A percentile compares a stretch with the other conserved stretches of the same genome.
Evolutionary conservation across 2,329 filamentous ascomycete genomes (phyloP).

Genomic region (Aspergillus terreus): DNA sequence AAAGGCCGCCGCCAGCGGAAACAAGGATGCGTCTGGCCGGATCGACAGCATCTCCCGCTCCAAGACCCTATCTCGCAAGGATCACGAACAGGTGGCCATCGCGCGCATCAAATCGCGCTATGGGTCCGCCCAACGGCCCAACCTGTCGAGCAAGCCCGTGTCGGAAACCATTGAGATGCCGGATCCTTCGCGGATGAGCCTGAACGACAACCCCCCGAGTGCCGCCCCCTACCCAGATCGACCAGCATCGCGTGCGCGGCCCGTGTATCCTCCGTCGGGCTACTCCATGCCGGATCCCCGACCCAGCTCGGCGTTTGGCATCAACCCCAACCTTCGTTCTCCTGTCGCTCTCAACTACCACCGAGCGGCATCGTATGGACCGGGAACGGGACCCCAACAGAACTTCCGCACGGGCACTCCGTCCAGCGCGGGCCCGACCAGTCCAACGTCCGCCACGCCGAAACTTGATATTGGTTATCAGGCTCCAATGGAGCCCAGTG

Average conservation of each 20-base stretch:
- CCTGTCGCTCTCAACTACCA: conserved; percentile 32
- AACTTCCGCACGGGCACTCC: conserved; percentile 33
- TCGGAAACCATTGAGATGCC: conserved; percentile 47
- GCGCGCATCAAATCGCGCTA: conserved; percentile 80
- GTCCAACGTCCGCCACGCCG: conserved; percentile 30
- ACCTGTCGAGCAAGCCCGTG: conserved; percentile 36
- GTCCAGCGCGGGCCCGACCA: conserved; percentile 25
- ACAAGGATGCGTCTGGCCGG: conserved; percentile 77
- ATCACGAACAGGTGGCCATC: conserved; percentile 90
- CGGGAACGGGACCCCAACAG: conserved; percentile 31
- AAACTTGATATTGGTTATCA: conserved; percentile 47
- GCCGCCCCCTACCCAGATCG: conserved; percentile 42
- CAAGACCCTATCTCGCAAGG: conserved; percentile 79
- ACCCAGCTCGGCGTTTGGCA: conserved; percentile 46
- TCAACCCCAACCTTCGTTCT: conserved; percentile 47
- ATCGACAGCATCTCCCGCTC: conserved; percentile 81
- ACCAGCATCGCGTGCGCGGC: conserved; percentile 30
- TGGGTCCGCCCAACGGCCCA: conserved; percentile 55
- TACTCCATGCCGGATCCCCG: conserved; percentile 38
- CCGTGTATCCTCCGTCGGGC: conserved; percentile 27
- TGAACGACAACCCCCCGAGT: conserved; percentile 32
- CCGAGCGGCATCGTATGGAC: conserved; percentile 30
- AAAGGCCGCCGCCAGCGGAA: conserved; percentile 83
- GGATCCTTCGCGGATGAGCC: conserved; percentile 43
- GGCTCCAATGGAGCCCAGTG: conserved; percentile 41